Evolutionary conservation across 2,329 filamentous ascomycete genomes (phyloP).

Genomic region (Drechslerella coelobrocha): DNA sequence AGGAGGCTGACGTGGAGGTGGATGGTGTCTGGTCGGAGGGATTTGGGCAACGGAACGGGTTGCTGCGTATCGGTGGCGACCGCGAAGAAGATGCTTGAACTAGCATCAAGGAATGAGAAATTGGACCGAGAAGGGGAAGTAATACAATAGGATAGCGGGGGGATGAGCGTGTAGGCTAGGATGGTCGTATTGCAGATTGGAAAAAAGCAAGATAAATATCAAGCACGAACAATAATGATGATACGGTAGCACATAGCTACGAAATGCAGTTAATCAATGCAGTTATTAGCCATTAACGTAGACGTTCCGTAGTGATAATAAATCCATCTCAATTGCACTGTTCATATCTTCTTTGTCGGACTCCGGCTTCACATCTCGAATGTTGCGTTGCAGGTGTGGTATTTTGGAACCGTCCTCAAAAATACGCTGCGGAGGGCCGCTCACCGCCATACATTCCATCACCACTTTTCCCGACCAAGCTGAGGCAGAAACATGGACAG

Average conservation of each 20-base stretch:
- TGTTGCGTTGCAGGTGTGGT: conserved; percentile 34
- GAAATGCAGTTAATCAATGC: no score
- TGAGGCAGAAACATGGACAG: conserved; percentile 37
- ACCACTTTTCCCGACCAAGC: conserved; percentile 21
- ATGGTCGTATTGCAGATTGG: background rate
- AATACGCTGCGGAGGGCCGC: conserved; percentile 33
- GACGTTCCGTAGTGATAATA: no score
- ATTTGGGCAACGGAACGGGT: conserved; percentile 38
- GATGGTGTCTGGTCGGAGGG: conserved; percentile 58
- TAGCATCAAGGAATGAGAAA: background rate
- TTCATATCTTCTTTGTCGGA: no score
- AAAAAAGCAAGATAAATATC: background rate
- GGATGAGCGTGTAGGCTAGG: background rate
- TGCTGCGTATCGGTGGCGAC: conserved; percentile 29
- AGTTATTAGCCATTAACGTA: no score
- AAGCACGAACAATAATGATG: no score
- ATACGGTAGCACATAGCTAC: no score
- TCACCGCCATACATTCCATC: conserved; percentile 47
- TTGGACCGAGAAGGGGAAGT: background rate
- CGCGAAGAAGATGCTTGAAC: conserved; percentile 26
- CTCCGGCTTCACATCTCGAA: no score
- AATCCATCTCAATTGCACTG: no score
- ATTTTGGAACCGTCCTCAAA: conserved; percentile 49
- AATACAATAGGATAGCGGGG: background rate
- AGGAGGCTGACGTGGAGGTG: conserved; percentile 50